Conservation (phyloP, 2,329 filamentous ascomycete species). For the Claviceps fusiformis region DNA sequence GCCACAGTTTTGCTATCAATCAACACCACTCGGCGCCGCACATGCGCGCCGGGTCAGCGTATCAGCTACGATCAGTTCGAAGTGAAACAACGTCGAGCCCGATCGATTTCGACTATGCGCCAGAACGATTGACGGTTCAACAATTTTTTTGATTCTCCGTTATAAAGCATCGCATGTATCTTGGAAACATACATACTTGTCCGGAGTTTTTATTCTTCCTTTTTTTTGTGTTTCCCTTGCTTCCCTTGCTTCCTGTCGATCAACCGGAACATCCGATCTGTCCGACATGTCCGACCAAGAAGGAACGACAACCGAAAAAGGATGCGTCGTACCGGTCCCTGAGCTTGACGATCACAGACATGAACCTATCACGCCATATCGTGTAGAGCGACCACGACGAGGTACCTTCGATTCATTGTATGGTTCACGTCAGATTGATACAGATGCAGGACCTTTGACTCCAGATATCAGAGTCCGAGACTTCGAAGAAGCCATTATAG, state of each 20-base stretch:
- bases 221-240: background rate
- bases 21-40: conserved; percentile 21
- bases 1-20: conserved; percentile 17
- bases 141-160: conserved; percentile 7
- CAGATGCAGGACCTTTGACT: conserved; percentile 17
- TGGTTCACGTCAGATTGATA: conserved; percentile 32
- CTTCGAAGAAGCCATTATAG: conserved; percentile 70
- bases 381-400: conserved; percentile 46
- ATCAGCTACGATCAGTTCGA: background rate
- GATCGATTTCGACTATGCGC: background rate
- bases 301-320: conserved; percentile 43
- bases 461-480: conserved; percentile 49
- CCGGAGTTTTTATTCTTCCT: no score
- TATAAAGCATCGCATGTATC: background rate
- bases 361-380: conserved; percentile 47
- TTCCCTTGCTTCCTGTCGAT: background rate
- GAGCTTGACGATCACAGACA: conserved; percentile 81
- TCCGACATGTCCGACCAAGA: conserved; percentile 53
- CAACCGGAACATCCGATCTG: background rate
- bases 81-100: background rate
- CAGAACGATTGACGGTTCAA: conserved; percentile 15
- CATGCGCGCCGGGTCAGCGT: conserved; percentile 20
- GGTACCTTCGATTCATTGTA: conserved; percentile 64
- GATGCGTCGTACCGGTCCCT: conserved; percentile 61
- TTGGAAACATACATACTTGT: background rate